These are phyloP conservation scores for Dothistroma septosporum DNA, from an alignment of 2,329 filamentous ascomycete genomes.

Conservation along the genomic window DNA sequence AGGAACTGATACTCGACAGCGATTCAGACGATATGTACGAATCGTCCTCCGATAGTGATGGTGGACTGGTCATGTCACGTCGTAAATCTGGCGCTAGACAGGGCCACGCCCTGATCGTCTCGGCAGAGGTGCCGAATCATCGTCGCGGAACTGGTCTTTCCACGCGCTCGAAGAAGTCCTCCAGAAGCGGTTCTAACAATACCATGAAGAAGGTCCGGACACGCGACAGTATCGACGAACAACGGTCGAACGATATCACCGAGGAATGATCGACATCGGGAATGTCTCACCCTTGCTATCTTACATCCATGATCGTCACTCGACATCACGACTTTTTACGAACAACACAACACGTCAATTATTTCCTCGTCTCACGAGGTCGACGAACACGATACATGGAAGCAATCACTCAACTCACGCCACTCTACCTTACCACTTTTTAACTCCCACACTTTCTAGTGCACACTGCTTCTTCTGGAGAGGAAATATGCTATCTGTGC, in stretches of 20 bases:
- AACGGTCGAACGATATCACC: slow-evolving; percentile 20
- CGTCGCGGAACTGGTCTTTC: slow-evolving; percentile 31
- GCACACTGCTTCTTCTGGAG: background rate
- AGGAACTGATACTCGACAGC: slow-evolving; percentile 37
- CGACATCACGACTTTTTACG: background rate
- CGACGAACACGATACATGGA: background rate
- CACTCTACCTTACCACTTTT: background rate
- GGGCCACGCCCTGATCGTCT: slow-evolving; percentile 11
- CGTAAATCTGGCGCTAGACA: slow-evolving; percentile 27
- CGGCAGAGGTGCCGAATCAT: slow-evolving; percentile 16
- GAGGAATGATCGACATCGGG: slow-evolving; percentile 18
- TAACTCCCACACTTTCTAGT: background rate
- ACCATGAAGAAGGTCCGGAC: slow-evolving; percentile 48
- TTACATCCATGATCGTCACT: background rate
- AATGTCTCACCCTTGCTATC: background rate
- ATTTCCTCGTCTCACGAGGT: background rate
- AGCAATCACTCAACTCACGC: background rate
- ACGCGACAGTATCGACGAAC: slow-evolving; percentile 27
- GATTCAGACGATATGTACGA: slow-evolving; percentile 41
- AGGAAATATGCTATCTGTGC: background rate
- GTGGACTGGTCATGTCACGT: slow-evolving; percentile 38
- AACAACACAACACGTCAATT: background rate
- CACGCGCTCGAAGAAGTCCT: slow-evolving; percentile 38
- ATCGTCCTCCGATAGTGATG: slow-evolving; percentile 37
- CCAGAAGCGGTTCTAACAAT: slow-evolving; percentile 47